Evolutionary conservation across 2,329 filamentous ascomycete genomes (phyloP), one percentile per base, ranked within the genome.

Genomic region (Aureobasidium sp.): DNA sequence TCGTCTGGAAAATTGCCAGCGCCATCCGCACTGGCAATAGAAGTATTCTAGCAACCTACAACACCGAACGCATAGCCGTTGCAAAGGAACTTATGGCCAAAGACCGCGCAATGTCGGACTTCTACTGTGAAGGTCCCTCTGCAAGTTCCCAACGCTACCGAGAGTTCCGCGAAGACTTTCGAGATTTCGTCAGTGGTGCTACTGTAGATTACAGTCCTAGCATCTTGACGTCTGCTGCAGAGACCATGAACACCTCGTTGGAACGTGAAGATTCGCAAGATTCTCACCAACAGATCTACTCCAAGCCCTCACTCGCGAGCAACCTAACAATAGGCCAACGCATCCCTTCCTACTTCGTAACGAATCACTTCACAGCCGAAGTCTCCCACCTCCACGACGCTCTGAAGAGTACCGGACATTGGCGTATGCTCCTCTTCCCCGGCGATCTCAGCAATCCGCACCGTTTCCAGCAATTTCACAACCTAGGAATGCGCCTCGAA

Each of bases 1-100:
- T 78, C 0, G 73, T 73, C 1, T 78, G 76, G 76, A 78, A 78
- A 62, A 65, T 78, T 32, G 76, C 76, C 65, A 72, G 76, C 34
- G 70, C 72, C 4, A 68, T 74, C 11, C 70, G 74, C 21, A 71
- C 72, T 2, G 69, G 76, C 3, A 72, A 74, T 27, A 74, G 75
- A 47, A 61, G 67, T 1, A 67, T 78, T 1, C 67, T 78, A 13
- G 65, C 68, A 15, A 76, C 72, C 3, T 78, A 78, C 59, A 72
- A 77, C 59, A 66, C 71, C 25, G 76, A 78, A 60, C 71, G 76
- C 8, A 71, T 73, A 59, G 75, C 76, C 61, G 74, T 77, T 34
- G 76, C 76, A 4, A 68, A 77, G 57, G 75, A 78, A 58, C 69
- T 78, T 6, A 76, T 78, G 63, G 70, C 72, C 62, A 77, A 77